Base-by-base conservation (phyloP, 2,329 filamentous ascomycete genomes). In the Epichloe typhina region DNA sequence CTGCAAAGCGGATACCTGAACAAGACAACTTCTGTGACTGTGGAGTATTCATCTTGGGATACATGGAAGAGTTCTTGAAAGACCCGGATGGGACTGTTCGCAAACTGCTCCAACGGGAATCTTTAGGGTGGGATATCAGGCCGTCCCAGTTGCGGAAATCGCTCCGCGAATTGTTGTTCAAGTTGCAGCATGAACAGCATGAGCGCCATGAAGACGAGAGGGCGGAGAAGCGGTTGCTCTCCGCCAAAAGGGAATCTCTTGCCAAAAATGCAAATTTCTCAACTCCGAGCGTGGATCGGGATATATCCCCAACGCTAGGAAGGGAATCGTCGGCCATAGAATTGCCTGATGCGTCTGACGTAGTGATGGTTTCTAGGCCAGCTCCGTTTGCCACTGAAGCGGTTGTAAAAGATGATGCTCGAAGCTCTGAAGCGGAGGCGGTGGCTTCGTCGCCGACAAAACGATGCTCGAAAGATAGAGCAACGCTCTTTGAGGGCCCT, bases 21-120 rank as follows among this genome's bases (percentile, higher is more conserved):
- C 93, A 98, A 64, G 69, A 79, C 46, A 97, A 98, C 61, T 86
- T 77, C 58, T 90, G 80, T 54, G 93, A 98, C 63, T 98, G 93
- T 60, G 93, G 93, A 8, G 71, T 96, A 0, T 98, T 86, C 58
- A 71, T 97, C 3, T 71, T 96, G 4, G 85, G 83, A 2, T 98
- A 97, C 60, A 74, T 95, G 49, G 79, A 88, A 56, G 82, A 86
- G 55, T 95, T 98, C 55, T 75, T 94, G 15, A 74, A 80, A 49
- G 70, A 88, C 53, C 91, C 91, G 0, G 80, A 87, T 55, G 65
- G 62, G 0, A 93, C 94, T 56, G 73, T 86, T 15, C 69, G 69
- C 19, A 82, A 78, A 53, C 69, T 95, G 17, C 69, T 95, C 5
- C 75, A 72, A 26, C 78, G 75, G 40, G 75, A 86, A 56, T 47